Evolutionary conservation across 148 eudicot species (phyloP).

Genomic region (Rhododendron kiyosumense): DNA sequence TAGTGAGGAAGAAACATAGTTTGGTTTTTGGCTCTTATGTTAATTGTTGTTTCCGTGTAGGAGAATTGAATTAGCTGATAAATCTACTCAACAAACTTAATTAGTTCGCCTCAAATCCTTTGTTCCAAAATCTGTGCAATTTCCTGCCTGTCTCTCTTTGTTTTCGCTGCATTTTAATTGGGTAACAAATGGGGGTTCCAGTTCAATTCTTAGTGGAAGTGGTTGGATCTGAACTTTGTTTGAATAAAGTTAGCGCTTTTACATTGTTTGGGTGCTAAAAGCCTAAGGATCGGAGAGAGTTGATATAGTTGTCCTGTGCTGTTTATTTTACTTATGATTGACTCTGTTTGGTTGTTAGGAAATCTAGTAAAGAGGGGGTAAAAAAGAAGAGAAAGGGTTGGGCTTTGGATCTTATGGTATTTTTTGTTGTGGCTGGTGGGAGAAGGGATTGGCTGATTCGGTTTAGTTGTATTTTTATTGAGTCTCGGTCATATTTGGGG

Average conservation of each 20-base stretch:
- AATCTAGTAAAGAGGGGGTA: not conserved
- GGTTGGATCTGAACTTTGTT: not conserved
- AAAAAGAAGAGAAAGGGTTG: not conserved
- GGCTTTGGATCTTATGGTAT: not conserved
- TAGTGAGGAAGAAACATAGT: not conserved
- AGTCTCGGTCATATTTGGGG: not conserved
- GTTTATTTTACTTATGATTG: not conserved
- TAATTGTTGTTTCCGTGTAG: not conserved
- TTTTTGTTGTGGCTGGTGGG: not conserved
- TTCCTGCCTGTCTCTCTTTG: not conserved
- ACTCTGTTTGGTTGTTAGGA: not conserved
- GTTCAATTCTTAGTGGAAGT: not conserved
- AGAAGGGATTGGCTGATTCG: not conserved
- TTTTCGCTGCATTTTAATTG: not conserved
- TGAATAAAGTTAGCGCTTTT: not conserved
- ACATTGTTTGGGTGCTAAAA: not conserved
- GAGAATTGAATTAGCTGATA: not conserved
- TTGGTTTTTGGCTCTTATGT: not conserved
- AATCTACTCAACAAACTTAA: not conserved
- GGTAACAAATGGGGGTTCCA: not conserved
- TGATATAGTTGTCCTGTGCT: not conserved
- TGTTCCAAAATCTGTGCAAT: not conserved
- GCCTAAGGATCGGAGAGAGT: not conserved
- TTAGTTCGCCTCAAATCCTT: not conserved
- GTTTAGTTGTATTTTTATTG: not conserved